These are phyloP conservation scores for Hortiboletus flavorubellus DNA, from an alignment of 768 basidiomycete genomes.

Conservation along the genomic window DNA sequence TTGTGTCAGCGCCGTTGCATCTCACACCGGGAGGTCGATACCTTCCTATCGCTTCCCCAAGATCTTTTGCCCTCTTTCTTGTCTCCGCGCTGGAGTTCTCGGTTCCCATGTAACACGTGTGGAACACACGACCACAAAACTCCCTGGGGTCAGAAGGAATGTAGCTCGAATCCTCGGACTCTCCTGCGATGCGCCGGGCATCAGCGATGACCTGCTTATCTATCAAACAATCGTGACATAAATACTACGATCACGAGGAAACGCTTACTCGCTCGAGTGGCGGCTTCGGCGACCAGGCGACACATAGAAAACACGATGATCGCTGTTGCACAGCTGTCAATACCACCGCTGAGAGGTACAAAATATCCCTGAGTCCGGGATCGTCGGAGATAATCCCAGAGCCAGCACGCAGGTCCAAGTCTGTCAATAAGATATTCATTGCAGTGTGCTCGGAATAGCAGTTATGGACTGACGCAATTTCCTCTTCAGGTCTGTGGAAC, in stretches of 20 bases:
- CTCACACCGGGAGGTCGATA: constrained; percentile 27
- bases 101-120: constrained; percentile 99
- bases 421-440: constrained; percentile 37
- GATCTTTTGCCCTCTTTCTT: constrained; percentile 76
- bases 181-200: constrained; percentile 85
- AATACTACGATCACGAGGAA: not conserved
- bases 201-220: constrained; percentile 86
- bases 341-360: constrained; percentile 91
- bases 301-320: constrained; percentile 98
- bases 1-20: not conserved
- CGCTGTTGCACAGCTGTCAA: constrained; percentile 96
- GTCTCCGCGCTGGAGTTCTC: constrained; percentile 93
- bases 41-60: constrained; percentile 90
- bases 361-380: constrained; percentile 95
- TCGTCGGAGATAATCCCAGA: constrained; percentile 98
- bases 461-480: constrained; percentile 77
- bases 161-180: constrained; percentile 77
- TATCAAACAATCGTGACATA: constrained; percentile 26
- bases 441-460: not conserved
- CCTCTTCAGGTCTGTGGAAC: constrained; percentile 91
- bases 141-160: constrained; percentile 85
- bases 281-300: constrained; percentile 80
- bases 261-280: constrained; percentile 61
- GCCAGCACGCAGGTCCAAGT: constrained; percentile 96
- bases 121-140: constrained; percentile 84